Evolutionary conservation across 2,329 filamentous ascomycete species (phyloP), one percentile per base, ranked within the genome.

Genomic region (Stemphylium vesicarium): DNA sequence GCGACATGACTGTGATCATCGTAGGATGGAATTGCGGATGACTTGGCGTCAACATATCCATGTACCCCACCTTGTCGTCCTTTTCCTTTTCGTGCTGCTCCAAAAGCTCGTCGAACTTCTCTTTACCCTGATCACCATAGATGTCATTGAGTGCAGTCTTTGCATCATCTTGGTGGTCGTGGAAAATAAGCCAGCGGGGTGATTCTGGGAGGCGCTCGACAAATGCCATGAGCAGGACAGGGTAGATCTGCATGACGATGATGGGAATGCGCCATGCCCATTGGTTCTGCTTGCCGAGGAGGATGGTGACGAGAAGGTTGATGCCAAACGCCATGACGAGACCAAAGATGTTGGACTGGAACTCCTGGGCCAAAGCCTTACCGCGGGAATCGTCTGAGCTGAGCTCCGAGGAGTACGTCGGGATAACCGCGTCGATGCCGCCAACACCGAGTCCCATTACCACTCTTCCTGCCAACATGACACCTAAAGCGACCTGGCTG

Each of bases 251-350:
- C 85, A 87, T 87, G 32, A 78, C 74, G 18, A 87, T 79, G 59
- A 88, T 87, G 0, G 85, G 85, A 3, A 81, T 77, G 22, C 85
- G 76, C 85, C 85, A 88, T 0, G 85, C 84, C 85, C 84, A 87
- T 63, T 87, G 78, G 60, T 76, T 82, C 7, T 74, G 66, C 60
- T 86, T 86, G 3, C 84, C 84, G 4, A 87, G 75, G 0, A 69
- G 66, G 5, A 80, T 70, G 0, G 84, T 87, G 2, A 85, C 78
- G 1, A 73, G 77, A 1, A 87, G 73, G 60, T 87, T 88, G 68
- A 87, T 81, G 0, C 76, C 80, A 66, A 86, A 87, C 0, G 84
- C 85, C 79, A 85, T 81, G 54, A 86, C 78, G 2, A 88, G 70
- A 0, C 85, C 84, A 51, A 86, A 84, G 58, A 88, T 87, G 60